A percentile compares a stretch with the other conserved stretches of the same genome.
Evolutionary conservation across 371 early-diverging fungal genomes (phyloP).

Genomic region (Haplosporangium sp.): DNA sequence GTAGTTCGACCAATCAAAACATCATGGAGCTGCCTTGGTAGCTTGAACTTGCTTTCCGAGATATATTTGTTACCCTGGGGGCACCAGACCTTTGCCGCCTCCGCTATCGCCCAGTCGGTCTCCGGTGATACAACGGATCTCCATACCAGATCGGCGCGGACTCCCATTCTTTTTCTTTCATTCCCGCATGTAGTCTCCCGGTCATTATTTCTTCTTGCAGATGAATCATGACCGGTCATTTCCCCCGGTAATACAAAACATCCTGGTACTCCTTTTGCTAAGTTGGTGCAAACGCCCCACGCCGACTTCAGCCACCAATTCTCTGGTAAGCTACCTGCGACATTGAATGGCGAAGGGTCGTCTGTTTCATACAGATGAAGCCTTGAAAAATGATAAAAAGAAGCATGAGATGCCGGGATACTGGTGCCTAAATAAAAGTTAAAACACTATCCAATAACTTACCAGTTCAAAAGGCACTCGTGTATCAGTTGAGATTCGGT

Average conservation of each 20-base stretch:
- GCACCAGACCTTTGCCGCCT: constrained; percentile 30
- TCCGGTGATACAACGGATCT: constrained; percentile 10
- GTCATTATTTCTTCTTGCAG: constrained; percentile 24
- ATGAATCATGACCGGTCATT: constrained; percentile 22
- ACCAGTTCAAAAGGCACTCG: constrained; percentile 30
- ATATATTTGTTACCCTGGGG: constrained; percentile 31
- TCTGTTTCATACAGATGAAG: constrained; percentile 21
- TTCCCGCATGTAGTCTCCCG: constrained; percentile 9
- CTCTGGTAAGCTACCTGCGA: constrained; percentile 22
- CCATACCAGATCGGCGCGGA: constrained; percentile 19
- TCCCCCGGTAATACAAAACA: constrained; percentile 29
- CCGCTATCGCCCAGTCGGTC: constrained; percentile 31
- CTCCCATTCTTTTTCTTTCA: constrained; percentile 10
- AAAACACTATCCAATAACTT: constrained; percentile 4
- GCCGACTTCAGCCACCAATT: constrained; percentile 28
- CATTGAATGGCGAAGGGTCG: constrained; percentile 27
- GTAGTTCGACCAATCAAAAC: constrained; percentile 17
- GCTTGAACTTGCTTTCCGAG: constrained; percentile 24
- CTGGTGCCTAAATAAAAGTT: background rate
- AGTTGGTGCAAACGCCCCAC: constrained; percentile 30
- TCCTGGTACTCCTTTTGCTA: constrained; percentile 26
- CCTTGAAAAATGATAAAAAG: constrained; percentile 13
- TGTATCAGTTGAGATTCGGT: constrained; percentile 26
- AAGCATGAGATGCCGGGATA: background rate
- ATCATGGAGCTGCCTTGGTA: constrained; percentile 34